Conservation (phyloP, 768 basidiomycete species). For the Chalciporus chontae region DNA sequence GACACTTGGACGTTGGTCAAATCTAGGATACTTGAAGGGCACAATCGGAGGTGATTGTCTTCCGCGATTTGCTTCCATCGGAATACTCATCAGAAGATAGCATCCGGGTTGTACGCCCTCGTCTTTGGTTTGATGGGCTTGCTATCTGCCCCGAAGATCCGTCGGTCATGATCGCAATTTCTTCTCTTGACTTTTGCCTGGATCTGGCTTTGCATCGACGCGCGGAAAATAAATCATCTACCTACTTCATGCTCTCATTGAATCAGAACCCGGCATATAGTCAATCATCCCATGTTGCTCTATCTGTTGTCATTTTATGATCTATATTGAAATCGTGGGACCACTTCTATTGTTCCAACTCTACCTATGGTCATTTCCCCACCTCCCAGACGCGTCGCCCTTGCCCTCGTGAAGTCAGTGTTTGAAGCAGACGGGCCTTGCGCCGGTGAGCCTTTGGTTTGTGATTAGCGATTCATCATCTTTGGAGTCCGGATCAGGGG, state of each 20-base stretch:
- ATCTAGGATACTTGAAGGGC: conserved; percentile 61
- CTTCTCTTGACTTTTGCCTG: conserved; percentile 2
- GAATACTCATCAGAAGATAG: conserved; percentile 32
- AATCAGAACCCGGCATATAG: background rate
- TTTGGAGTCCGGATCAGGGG: too few relatives aligned
- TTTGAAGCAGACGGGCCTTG: too few relatives aligned
- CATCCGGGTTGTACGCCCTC: conserved; percentile 65
- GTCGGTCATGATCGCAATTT: conserved; percentile 41
- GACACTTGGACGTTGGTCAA: conserved; percentile 66
- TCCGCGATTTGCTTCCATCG: background rate
- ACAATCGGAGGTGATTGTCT: conserved; percentile 54
- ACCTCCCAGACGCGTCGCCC: too few relatives aligned
- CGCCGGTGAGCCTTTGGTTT: background rate
- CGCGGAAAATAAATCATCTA: background rate
- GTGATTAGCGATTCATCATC: too few relatives aligned
- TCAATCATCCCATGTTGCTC: background rate
- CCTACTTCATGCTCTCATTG: background rate
- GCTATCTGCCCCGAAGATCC: conserved; percentile 59
- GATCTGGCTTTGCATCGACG: background rate
- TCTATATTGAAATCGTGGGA: too few relatives aligned
- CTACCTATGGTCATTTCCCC: background rate
- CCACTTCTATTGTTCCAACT: too few relatives aligned
- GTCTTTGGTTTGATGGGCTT: conserved; percentile 74
- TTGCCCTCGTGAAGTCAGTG: too few relatives aligned
- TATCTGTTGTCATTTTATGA: background rate